Conservation (phyloP, 2,329 filamentous ascomycete species). For the Ascochyta viciae-villosae region DNA sequence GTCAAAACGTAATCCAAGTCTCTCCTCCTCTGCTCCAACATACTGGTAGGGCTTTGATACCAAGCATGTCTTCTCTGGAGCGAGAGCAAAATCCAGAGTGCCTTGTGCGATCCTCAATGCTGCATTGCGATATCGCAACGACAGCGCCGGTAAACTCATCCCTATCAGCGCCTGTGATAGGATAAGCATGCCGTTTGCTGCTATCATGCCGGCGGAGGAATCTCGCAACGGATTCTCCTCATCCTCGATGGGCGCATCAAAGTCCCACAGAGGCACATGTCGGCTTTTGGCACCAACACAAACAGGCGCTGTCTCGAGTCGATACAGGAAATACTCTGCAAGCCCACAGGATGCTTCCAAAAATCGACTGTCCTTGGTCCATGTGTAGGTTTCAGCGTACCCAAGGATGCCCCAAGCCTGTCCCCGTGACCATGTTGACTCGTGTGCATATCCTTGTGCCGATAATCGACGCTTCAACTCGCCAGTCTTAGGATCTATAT, state of each 20-base stretch:
- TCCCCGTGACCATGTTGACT: slow-evolving; percentile 53
- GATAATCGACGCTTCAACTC: slow-evolving; percentile 49
- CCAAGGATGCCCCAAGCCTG: slow-evolving; percentile 57
- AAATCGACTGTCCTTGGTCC: slow-evolving; percentile 51
- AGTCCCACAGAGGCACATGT: slow-evolving; percentile 56
- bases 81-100: slow-evolving; percentile 34
- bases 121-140: slow-evolving; percentile 22
- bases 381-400: slow-evolving; percentile 52
- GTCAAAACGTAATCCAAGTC: slow-evolving; percentile 40
- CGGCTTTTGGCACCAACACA: slow-evolving; percentile 21
- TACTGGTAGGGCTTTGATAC: slow-evolving; percentile 21
- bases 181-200: slow-evolving; percentile 48
- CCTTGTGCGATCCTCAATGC: slow-evolving; percentile 27
- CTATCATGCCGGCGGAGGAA: slow-evolving; percentile 51
- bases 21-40: slow-evolving; percentile 24
- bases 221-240: slow-evolving; percentile 46
- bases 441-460: slow-evolving; percentile 53
- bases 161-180: slow-evolving; percentile 24
- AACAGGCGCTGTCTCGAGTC: slow-evolving; percentile 40
- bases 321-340: slow-evolving; percentile 54
- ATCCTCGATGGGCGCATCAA: slow-evolving; percentile 52
- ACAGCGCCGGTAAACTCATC: slow-evolving; percentile 45
- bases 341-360: slow-evolving; percentile 51
- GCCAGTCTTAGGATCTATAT: slow-evolving; percentile 50
- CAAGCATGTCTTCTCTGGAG: slow-evolving; percentile 29